phyloP scores from a whole-genome alignment of 257 asterid genomes.

The Voacanga thouarsii region DNA sequence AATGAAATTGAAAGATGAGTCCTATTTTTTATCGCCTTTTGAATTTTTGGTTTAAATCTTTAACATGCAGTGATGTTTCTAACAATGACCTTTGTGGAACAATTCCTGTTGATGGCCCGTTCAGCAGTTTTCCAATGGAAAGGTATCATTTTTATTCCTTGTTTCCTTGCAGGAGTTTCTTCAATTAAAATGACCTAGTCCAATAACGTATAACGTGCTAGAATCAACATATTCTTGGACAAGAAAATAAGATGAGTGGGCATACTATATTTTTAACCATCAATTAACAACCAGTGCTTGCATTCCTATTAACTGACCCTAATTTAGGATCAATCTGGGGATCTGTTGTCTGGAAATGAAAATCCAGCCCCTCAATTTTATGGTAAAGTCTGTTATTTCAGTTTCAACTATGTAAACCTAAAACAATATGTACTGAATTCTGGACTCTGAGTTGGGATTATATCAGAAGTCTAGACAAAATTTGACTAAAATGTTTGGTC shows the following conservation, averaged over 20 bases:
- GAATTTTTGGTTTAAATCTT: conserved; percentile 11
- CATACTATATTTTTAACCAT: not conserved
- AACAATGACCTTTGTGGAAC: conserved; percentile 84
- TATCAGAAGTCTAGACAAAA: not conserved
- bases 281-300: not conserved
- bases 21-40: not conserved
- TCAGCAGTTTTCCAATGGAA: conserved; percentile 61
- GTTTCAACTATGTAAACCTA: not conserved
- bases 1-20: not conserved
- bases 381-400: not conserved
- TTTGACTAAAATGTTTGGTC: not conserved
- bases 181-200: not conserved
- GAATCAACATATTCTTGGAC: not conserved
- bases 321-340: not conserved
- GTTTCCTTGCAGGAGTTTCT: not conserved
- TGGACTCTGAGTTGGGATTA: not conserved
- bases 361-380: not conserved
- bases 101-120: conserved; percentile 86
- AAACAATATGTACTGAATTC: not conserved
- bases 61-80: conserved; percentile 70
- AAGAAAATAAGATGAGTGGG: not conserved
- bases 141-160: conserved; percentile 50
- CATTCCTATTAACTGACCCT: not conserved
- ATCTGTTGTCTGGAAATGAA: not conserved
- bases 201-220: not conserved